Evolutionary conservation across 768 basidiomycete genomes (phyloP), one percentile per base, ranked within the genome.

Genomic region (Tulasnella sp.): DNA sequence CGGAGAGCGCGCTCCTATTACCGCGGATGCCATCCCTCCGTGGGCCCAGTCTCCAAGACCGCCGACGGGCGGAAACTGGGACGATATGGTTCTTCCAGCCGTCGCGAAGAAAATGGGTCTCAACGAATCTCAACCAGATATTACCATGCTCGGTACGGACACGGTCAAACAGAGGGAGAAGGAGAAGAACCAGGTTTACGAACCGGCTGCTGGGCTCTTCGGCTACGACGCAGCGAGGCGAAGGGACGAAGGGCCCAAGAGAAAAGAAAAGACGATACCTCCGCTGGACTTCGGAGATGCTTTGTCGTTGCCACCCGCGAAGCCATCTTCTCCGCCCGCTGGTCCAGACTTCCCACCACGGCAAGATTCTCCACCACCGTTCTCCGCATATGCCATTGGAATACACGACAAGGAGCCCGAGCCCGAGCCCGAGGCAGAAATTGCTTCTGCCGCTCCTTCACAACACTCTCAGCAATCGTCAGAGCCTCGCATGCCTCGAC

Each of bases 41-140:
- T 92, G 94, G 84, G 93, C 93, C 37, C 87, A 92, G 40, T 89
- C 89, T 37, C 87, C 58, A 16, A 64, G 44, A 31, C 78, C 82
- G 50, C 81, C 82, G 20, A 50, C 86, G 80, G 87, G 89, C 34
- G 93, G 93, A 0, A 95, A 94, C 83, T 96, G 95, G 94, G 94
- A 96, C 83, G 94, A 96, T 84, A 94, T 95, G 54, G 92, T 96
- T 1, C 87, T 96, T 18, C 95, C 95, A 37, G 94, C 93, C 8
- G 94, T 96, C 18, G 94, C 94, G 11, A 89, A 93, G 80, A 94
- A 95, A 87, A 93, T 91, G 83, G 94, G 94, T 11, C 84, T 96
- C 73, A 91, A 93, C 80, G 90, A 89, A 58, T 89, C 91, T 80
- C 89, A 92, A 81, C 90, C 91, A 83, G 94, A 94, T n/a, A 91